Base-by-base conservation (phyloP, 495 filamentous ascomycete species). In the Cryomyces antarcticus region DNA sequence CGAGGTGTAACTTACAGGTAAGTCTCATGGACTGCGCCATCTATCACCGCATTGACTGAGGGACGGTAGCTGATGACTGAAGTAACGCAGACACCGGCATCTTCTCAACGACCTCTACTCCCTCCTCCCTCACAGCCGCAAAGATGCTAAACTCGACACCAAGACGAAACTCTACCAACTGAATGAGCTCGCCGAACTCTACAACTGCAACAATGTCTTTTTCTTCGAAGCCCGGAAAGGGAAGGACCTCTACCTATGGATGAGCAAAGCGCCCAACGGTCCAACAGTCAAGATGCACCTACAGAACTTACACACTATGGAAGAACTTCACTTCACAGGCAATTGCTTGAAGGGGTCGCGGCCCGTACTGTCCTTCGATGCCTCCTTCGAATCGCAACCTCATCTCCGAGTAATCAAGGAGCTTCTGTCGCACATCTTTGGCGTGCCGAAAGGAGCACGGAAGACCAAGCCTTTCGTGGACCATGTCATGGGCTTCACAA, bases 201-300 rank as follows among this genome's bases (percentile, higher is more conserved):
- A 95, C 69, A 96, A 94, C 51, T 95, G 88, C 74, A 99, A 99
- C 64, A 89, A 95, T 60, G 77, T 96, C 41, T 70, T 93, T 47
- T 99, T 93, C 64, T 89, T 95, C 58, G 89, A 97, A 64, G 89
- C 86, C 42, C 68, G 85, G 47, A 97, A 96, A 62, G 84, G 82
- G 33, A 78, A 92, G 58, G 89, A 96, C 68, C 63, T 92, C 31
- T 97, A 94, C 58, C 69, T 88, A 37, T 94, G 88, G 88, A 71
- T 95, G 56, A 73, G 80, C 61, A 92, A 92, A 55, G 78, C 85
- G 3, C 89, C 89, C 6, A 99, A 99, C 56, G 89, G 89, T 0
- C 89, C 88, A 5, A 93, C 87, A 0, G 72, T 93, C 48, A 95
- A 94, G 65, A 65, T 83, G 50, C 79, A 87, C 49, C 57, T 78